Base-by-base conservation (phyloP, 768 basidiomycete species). In the Butyriboletus loyo region DNA sequence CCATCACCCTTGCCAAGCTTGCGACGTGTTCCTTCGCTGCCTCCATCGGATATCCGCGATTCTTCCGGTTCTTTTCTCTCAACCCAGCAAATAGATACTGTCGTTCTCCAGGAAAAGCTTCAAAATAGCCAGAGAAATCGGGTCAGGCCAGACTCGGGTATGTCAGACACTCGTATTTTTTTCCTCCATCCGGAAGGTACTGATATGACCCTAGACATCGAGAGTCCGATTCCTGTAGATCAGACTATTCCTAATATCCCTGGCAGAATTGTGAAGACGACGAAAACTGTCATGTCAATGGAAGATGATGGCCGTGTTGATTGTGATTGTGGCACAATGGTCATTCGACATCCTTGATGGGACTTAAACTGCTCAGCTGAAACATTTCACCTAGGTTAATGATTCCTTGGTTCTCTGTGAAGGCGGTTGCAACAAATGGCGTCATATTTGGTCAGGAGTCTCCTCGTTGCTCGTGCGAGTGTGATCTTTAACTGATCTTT, bases 291-390 rank as follows among this genome's bases (percentile, higher is more conserved):
- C 39, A 53, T 55, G 34, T 40, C 35, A 21, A 46, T 52, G 34
- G 63, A 62, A 31, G 65, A 60, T 10, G 76, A 79, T 54, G 70
- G 68, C 10, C 77, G 71, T 3, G 57, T 86, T 22, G 70, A 82
- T n/a, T 91, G 89, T 59, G 85, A 87, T 56, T 92, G 89, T 60
- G 84, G 79, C 6, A 76, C 87, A 49, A 56, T 55, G 45, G 89
- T 87, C 32, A 41, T 46, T 39, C 37, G 17, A 39, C 11, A 28
- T 21, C 30, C 8, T n/a, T 50, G 17, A 49, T 25, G 42, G 47
- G 28, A 41, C 27, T 6, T 25, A 27, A 13, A 40, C 17, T 19
- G 7, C 25, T 28, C 32, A 17, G 17, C 43, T 53, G 27, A 62
- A 34, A 43, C 1, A 30, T 53, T 13, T 37, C 14, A 19, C 44